Base-by-base conservation (phyloP, 1,284 basidiomycete genomes). In the Boletus calvinii region DNA sequence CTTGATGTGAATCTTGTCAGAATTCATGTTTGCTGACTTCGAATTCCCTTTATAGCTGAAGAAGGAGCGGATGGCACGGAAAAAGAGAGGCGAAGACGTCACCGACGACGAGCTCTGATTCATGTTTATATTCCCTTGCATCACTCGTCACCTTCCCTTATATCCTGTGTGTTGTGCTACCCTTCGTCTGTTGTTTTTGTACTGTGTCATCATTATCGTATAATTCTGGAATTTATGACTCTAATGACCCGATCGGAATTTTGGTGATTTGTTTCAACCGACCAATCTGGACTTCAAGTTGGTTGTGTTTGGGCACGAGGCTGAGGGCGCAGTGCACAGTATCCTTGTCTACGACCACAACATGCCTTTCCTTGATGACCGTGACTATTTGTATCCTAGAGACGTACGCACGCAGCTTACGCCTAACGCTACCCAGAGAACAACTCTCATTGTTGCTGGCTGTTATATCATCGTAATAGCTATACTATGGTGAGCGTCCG, bases 61-160 rank as follows among this genome's bases (percentile, higher is more conserved):
- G 92, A 97, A 97, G 85, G 94, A 95, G 62, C 90, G 95, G 54
- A 93, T 97, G 75, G 91, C 90, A 62, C 77, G 90, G 71, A 85
- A 85, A 70, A 92, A 92, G 81, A 79, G 81, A 56, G 90, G 90
- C 60, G 86, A 89, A 74, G 88, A 90, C 31, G 69, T 85, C 62
- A 80, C 78, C 56, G 86, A 88, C 60, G 85, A 89, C 60, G 86
- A 89, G 73, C 67, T 79, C 46, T 83, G 67, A 80, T 50, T 43
- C 35, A 8, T 53, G 48, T 50, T 31, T 47, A 48, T 56, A 40
- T 42, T 31, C 24, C 31, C 20, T 38, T 45, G 37, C 34, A 53
- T 52, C 38, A 41, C 35, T 34, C 46, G 42, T 50, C 32, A 13
- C 37, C 31, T 31, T 44, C 55, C 53, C 39, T 44, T 68, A 40